phyloP scores from a whole-genome alignment of 345 rosid genomes.

The Mallotus nudiflorus region DNA sequence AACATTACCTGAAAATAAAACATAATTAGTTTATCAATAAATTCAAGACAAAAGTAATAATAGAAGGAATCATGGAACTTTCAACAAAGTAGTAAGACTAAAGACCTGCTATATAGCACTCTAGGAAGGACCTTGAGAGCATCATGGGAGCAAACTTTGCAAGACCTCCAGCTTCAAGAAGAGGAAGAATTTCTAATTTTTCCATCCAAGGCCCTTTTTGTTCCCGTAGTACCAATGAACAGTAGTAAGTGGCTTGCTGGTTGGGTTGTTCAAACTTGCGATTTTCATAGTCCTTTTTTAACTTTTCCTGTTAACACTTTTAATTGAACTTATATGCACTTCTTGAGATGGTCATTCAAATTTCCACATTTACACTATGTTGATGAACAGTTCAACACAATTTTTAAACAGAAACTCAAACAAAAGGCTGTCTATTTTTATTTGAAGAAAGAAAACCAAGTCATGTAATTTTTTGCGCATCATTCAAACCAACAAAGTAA shows the following conservation, averaged over 20 bases:
- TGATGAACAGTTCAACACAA: no score
- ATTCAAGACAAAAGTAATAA: background rate
- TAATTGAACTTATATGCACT: background rate
- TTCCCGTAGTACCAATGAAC: conserved; percentile 62
- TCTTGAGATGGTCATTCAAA: background rate
- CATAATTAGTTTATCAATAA: background rate
- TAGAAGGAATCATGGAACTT: background rate
- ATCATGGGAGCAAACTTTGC: conserved; percentile 63
- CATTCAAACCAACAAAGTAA: no score
- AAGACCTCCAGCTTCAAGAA: conserved; percentile 64
- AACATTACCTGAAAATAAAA: conserved; percentile 61
- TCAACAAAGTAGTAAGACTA: background rate
- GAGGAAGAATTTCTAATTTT: conserved; percentile 58
- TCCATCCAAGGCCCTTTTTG: conserved; percentile 77
- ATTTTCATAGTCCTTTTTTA: conserved; percentile 67
- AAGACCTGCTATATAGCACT: conserved; percentile 78
- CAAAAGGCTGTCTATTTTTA: no score
- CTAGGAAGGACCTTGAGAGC: conserved; percentile 75
- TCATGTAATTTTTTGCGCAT: no score
- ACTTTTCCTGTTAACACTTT: conserved; percentile 57
- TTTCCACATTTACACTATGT: background rate
- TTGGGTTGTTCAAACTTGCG: conserved; percentile 75
- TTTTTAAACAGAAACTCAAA: no score
- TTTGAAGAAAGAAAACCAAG: no score
- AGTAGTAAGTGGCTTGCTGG: conserved; percentile 76